Base-by-base conservation (phyloP, 164 flowering plant species). In the Dillenia suffruticosa region DNA sequence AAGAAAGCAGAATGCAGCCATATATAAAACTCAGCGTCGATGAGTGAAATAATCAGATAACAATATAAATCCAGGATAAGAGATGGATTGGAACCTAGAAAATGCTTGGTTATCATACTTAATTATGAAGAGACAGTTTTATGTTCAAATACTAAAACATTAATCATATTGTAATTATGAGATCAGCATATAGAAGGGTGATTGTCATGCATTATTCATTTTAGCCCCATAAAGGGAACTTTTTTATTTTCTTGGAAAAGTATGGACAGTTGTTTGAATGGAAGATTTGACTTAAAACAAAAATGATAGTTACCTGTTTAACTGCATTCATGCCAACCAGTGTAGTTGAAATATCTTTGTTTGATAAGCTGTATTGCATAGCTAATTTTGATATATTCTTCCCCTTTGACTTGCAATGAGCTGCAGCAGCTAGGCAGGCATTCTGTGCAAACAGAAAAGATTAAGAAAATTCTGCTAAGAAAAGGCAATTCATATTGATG, bases 311-410 rank as follows among this genome's bases (percentile, higher is more conserved):
- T 46, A 91, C 97, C 97, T 92, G 92, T 73, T 56, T 51, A 55
- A 81, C 79, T 57, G 96, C 84, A 73, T 82, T 85, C 97, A 92
- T 95, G 70, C 97, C 99, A 51, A 95, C 94, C 65, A 92, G 79
- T 59, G 89, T 84, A 2, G 96, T 68, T 10, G 99, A 78, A 55
- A 94, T 86, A 51, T 80, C 93, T 69, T 81, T 86, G 63, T 91
- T 91, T 52, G 81, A 61, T 70, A 94, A 77, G 83, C 96, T 91
- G 80, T 82, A 94, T 51, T 89, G 96, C 82, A 94, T 26, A 43
- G 97, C 90, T 69, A 91, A 65, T 83, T 91, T 89, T 70, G 99
- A 80, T 51, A 91, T 94, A 46, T 75, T 88, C 73, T 86, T 84
- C 43, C 97, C 90, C 63, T 83, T 94, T 69, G 69, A 81, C 67